A percentile compares a stretch with the other conserved stretches of the same genome.
These are phyloP conservation scores for Gossypium aridum DNA, from an alignment of 441 rosid genomes.

Conservation along the genomic window DNA sequence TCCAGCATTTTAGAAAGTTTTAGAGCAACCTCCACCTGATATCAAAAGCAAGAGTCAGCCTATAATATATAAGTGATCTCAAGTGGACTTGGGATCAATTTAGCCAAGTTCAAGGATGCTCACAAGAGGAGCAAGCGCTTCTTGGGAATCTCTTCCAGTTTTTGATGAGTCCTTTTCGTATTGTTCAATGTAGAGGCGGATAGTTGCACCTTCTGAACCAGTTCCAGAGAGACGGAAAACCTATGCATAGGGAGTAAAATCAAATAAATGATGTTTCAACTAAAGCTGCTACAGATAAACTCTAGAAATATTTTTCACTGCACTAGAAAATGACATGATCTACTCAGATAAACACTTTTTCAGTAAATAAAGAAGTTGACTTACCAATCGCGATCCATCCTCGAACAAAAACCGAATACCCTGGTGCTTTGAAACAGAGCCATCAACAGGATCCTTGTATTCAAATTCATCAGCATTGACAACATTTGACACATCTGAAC, in stretches of 20 bases:
- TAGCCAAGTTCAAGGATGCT: constrained; percentile 15
- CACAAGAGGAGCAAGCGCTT: constrained; percentile 87
- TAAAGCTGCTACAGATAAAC: background rate
- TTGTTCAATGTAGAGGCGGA: constrained; percentile 92
- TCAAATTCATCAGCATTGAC: constrained; percentile 84
- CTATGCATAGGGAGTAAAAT: constrained; percentile 25
- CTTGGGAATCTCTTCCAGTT: constrained; percentile 83
- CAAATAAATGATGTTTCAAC: background rate
- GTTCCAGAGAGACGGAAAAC: constrained; percentile 98
- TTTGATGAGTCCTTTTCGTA: constrained; percentile 89
- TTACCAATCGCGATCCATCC: constrained; percentile 93
- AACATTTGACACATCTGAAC: constrained; percentile 66
- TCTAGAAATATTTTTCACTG: background rate
- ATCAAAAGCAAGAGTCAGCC: constrained; percentile 6
- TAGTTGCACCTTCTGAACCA: constrained; percentile 98
- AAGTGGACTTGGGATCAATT: background rate
- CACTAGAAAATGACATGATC: background rate
- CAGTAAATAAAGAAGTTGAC: constrained; percentile 14
- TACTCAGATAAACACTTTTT: background rate
- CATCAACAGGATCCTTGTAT: constrained; percentile 96
- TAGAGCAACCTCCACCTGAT: constrained; percentile 85
- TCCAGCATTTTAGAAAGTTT: constrained; percentile 87
- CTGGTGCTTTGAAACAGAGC: constrained; percentile 88
- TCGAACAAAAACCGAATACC: constrained; percentile 89
- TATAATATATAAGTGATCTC: background rate